Evolutionary conservation across 2,329 filamentous ascomycete genomes (phyloP), one percentile per base, ranked within the genome.

Genomic region (Mollisia scopiformis): DNA sequence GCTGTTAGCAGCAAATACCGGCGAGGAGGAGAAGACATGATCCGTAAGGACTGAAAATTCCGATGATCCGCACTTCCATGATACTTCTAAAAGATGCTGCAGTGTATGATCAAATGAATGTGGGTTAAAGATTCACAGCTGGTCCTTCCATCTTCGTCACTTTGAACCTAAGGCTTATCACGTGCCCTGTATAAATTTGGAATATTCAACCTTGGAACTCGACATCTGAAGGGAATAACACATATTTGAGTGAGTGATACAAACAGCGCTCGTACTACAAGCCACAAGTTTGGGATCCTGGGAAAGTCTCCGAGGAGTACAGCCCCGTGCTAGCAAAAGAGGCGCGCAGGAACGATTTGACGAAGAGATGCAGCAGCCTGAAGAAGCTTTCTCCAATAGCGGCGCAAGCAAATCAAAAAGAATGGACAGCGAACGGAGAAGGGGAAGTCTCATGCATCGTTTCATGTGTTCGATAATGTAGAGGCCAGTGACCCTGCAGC

Each of bases 11-110:
- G 23, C 6, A 35, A 30, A 37, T n/a, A n/a, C 33, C 55, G 16
- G 30, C 30, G 27, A 16, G 33, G n/a, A 37, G 27, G 53, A 49
- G 30, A 21, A 52, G 16, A 52, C 58, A 63, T 63, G 43, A 47
- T 47, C 23, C 46, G 55, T 13, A 33, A 43, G 23, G 37, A 35
- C 25, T 51, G 28, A n/a, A 19, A 33, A 7, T 51, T 6, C 21
- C 19, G 28, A 31, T 31, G n/a, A n/a, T 33, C 19, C 49, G 49
- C 28, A 31, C 49, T 51, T 51, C 49, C 49, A 51, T 51, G 6
- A 13, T 33, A 2, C 2, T 3, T 27, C 3, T 28, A 27, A 1
- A 10, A 13, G 11, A 2, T 28, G 23, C 43, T 5, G 10, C 23
- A 47, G 7, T 47, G 16, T 43, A 19, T 21, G 23, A 43, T 43